These are phyloP conservation scores for Colletotrichum paranaense DNA, from an alignment of 2,329 filamentous ascomycete species.

Conservation along the genomic window DNA sequence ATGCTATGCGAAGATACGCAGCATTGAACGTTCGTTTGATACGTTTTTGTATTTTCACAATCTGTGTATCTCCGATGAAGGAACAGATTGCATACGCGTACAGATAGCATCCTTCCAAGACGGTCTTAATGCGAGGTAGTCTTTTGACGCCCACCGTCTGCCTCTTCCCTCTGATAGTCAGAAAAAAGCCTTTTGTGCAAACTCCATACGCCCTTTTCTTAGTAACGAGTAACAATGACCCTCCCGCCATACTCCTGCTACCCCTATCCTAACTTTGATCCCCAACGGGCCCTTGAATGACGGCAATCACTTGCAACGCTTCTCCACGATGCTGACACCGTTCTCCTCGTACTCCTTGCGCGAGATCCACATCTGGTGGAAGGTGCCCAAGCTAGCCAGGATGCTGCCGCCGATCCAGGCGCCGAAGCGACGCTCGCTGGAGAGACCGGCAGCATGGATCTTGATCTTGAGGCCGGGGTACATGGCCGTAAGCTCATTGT, in stretches of 20 bases:
- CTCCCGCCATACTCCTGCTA: constrained; percentile 30
- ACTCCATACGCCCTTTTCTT: constrained; percentile 33
- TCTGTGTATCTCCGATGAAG: not conserved
- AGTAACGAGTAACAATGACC: constrained; percentile 19
- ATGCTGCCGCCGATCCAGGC: constrained; percentile 98
- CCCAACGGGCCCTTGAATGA: not conserved
- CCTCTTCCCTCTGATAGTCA: constrained; percentile 6
- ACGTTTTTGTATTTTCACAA: constrained; percentile 27
- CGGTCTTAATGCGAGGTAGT: not conserved
- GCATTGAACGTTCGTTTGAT: not conserved
- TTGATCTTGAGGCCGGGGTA: constrained; percentile 90
- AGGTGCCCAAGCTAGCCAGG: constrained; percentile 92
- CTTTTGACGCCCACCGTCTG: constrained; percentile 15
- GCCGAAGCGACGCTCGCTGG: constrained; percentile 89
- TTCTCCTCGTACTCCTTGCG: constrained; percentile 98
- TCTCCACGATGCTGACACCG: constrained; percentile 89
- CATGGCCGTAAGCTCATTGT: constrained; percentile 82
- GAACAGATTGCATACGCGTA: not conserved
- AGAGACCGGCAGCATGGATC: constrained; percentile 86
- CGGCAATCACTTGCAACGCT: constrained; percentile 83
- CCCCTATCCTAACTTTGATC: constrained; percentile 10
- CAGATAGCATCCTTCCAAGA: constrained; percentile 10
- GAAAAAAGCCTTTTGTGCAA: constrained; percentile 25
- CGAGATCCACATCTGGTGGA: constrained; percentile 99
- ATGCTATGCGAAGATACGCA: not conserved